phyloP scores from a whole-genome alignment of 768 basidiomycete species.

The Infundibulicybe gibba region DNA sequence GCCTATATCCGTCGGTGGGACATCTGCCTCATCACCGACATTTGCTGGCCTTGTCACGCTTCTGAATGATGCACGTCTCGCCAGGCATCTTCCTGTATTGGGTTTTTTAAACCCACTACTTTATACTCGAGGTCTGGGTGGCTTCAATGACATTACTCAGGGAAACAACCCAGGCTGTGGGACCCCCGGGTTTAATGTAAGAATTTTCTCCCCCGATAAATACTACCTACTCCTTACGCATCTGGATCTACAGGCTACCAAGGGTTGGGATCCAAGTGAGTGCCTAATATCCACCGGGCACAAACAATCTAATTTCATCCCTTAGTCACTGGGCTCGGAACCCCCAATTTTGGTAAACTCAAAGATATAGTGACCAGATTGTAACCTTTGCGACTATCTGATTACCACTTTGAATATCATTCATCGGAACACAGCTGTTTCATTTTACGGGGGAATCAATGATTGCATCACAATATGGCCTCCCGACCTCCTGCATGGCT shows the following conservation, averaged over 20 bases:
- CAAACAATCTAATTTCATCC: constrained; percentile 3
- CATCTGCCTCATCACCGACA: constrained; percentile 21
- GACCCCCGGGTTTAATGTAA: constrained; percentile 31
- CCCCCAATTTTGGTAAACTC: constrained; percentile 47
- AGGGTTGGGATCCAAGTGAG: constrained; percentile 48
- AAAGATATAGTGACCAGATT: constrained; percentile 26
- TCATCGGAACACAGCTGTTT: too few species aligned
- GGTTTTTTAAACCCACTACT: constrained; percentile 20
- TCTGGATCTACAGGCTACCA: constrained; percentile 11
- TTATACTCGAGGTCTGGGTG: constrained; percentile 10
- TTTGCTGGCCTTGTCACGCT: constrained; percentile 25
- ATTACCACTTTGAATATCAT: too few species aligned
- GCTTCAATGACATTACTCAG: constrained; percentile 18
- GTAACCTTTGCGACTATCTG: too few species aligned
- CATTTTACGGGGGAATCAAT: too few species aligned
- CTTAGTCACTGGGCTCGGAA: constrained; percentile 52
- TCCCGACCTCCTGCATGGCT: too few species aligned
- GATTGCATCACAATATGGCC: too few species aligned
- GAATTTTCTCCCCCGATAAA: neutral
- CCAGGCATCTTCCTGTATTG: constrained; percentile 8
- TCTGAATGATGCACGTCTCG: constrained; percentile 24
- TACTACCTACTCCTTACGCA: neutral
- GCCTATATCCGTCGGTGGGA: constrained; percentile 15
- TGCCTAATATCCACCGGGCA: neutral
- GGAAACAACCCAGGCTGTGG: constrained; percentile 42